Evolutionary conservation across 1,284 basidiomycete species (phyloP).

Genomic region (Ganoderma lingzhi): DNA sequence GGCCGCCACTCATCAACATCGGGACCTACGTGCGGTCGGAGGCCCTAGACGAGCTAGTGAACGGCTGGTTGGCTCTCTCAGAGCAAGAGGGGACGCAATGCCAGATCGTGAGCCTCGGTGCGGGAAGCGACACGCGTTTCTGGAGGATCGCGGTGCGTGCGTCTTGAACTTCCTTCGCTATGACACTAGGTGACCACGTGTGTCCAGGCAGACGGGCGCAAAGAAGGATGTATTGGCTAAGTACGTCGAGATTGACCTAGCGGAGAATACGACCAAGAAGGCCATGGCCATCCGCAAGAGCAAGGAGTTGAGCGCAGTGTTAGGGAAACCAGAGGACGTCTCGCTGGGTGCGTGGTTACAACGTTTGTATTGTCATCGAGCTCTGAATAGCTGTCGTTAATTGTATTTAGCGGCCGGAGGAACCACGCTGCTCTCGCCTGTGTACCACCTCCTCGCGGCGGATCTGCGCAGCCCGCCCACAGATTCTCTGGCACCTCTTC

Average conservation of each 20-base stretch:
- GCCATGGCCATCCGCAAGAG: constrained; percentile 83
- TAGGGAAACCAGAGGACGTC: constrained; percentile 59
- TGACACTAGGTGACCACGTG: constrained; percentile 13
- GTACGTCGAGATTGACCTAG: constrained; percentile 94
- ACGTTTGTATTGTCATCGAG: background rate
- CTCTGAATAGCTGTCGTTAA: background rate
- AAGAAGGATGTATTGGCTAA: constrained; percentile 54
- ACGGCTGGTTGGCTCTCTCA: constrained; percentile 68
- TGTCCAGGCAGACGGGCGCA: constrained; percentile 56
- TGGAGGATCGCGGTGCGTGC: constrained; percentile 86
- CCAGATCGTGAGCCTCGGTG: constrained; percentile 91
- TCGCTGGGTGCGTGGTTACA: constrained; percentile 48
- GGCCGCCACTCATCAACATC: constrained; percentile 93
- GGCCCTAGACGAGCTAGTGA: constrained; percentile 83
- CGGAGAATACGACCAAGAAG: constrained; percentile 86
- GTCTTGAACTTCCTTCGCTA: background rate
- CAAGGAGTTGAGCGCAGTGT: constrained; percentile 58
- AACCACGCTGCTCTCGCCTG: constrained; percentile 64
- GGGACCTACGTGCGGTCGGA: constrained; percentile 90
- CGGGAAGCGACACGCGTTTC: constrained; percentile 93
- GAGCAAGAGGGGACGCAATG: constrained; percentile 51
- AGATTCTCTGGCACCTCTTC: constrained; percentile 50
- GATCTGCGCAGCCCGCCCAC: constrained; percentile 72
- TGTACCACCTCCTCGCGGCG: constrained; percentile 80
- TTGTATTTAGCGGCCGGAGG: constrained; percentile 67